Conservation (phyloP, 2,329 filamentous ascomycete species). For the Fusarium sp. region DNA sequence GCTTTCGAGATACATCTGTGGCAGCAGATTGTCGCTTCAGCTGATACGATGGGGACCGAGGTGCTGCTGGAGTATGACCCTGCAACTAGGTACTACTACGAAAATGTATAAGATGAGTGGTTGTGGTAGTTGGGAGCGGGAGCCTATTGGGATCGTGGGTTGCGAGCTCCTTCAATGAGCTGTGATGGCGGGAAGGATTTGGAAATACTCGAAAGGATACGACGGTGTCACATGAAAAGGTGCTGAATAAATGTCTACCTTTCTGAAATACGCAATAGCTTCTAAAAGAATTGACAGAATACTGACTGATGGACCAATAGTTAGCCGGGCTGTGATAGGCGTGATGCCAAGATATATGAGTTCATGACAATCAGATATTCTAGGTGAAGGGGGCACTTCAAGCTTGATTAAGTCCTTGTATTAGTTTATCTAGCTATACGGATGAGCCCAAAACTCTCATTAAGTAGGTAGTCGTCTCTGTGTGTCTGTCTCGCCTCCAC, state of each 20-base stretch:
- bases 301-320: not conserved
- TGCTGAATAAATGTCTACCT: too few relatives aligned
- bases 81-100: conserved; percentile 59
- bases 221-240: not conserved
- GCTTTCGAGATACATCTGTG: conserved; percentile 58
- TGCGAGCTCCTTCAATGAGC: not conserved
- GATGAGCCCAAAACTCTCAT: conserved; percentile 19
- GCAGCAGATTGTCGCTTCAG: conserved; percentile 54
- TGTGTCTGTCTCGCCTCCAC: conserved; percentile 8
- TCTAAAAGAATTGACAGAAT: too few relatives aligned
- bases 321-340: not conserved
- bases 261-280: not conserved
- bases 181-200: not conserved
- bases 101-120: conserved; percentile 36
- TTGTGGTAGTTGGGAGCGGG: not conserved
- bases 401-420: conserved; percentile 1
- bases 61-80: conserved; percentile 60
- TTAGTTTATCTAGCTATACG: conserved; percentile 23
- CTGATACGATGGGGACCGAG: conserved; percentile 57
- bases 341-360: not conserved
- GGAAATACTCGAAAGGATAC: not conserved
- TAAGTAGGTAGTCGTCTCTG: not conserved
- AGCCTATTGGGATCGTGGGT: not conserved
- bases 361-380: conserved; percentile 4
- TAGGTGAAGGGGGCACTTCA: too few relatives aligned